These are phyloP conservation scores for Xylariaceae sp. DNA, from an alignment of 2,329 filamentous ascomycete genomes.

Conservation along the genomic window DNA sequence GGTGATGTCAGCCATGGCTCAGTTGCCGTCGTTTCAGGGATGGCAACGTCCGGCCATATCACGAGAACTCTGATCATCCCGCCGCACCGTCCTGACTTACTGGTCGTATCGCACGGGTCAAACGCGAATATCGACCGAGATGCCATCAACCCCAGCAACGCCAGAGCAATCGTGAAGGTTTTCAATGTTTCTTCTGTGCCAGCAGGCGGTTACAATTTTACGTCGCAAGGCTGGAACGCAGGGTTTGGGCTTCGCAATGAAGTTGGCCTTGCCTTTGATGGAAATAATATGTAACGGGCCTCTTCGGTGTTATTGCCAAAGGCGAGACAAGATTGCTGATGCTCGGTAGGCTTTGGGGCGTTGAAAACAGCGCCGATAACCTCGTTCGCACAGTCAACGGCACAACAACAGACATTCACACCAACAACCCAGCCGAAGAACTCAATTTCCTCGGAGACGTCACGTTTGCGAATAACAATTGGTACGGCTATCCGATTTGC, in stretches of 20 bases:
- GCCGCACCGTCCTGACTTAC: conserved; percentile 42
- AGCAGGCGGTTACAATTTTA: conserved; percentile 37
- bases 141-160: conserved; percentile 43
- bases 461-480: conserved; percentile 42
- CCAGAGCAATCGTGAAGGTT: conserved; percentile 55
- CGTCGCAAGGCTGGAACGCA: conserved; percentile 35
- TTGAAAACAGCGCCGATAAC: conserved; percentile 62
- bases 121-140: conserved; percentile 50
- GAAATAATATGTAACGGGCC: conserved; percentile 43
- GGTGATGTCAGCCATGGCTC: conserved; percentile 37
- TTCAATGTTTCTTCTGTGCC: conserved; percentile 28
- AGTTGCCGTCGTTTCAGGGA: conserved; percentile 48
- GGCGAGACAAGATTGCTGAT: conserved; percentile 1
- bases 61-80: conserved; percentile 56
- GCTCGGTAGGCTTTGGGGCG: conserved; percentile 38
- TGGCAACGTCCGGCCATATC: conserved; percentile 49
- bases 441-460: conserved; percentile 61
- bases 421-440: conserved; percentile 61
- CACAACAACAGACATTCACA: conserved; percentile 45
- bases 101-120: conserved; percentile 56
- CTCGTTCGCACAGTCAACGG: conserved; percentile 45
- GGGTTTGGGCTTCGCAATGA: conserved; percentile 62
- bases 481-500: conserved; percentile 58
- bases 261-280: conserved; percentile 45
- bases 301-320: neutral